These are phyloP conservation scores for Apophysomyces variabilis DNA, from an alignment of 371 early-diverging fungal species.

Conservation along the genomic window DNA sequence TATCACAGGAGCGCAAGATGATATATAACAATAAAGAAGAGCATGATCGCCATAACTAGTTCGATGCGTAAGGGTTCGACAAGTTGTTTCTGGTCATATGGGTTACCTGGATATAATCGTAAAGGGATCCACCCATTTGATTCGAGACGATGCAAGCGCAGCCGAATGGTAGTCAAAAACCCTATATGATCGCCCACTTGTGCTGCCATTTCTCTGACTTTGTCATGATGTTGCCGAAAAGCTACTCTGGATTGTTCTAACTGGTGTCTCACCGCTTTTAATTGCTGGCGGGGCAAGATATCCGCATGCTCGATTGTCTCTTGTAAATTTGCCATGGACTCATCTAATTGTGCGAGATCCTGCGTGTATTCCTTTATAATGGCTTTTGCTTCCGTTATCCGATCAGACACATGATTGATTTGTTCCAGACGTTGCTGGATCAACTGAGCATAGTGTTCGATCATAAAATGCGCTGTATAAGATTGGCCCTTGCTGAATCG, in stretches of 20 bases:
- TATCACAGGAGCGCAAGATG: too few species aligned
- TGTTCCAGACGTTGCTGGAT: neutral
- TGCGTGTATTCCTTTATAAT: neutral
- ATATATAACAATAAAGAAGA: too few species aligned
- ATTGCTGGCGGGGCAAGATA: neutral
- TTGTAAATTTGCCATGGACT: neutral
- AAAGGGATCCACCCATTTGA: neutral
- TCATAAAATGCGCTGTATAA: neutral
- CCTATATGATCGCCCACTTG: neutral
- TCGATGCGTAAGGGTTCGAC: neutral
- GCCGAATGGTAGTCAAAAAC: neutral
- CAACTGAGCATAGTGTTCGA: neutral
- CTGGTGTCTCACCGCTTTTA: neutral
- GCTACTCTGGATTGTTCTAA: neutral
- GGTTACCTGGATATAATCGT: neutral
- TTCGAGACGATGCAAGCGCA: slow-evolving; percentile 1
- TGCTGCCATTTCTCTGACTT: neutral
- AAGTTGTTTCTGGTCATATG: neutral
- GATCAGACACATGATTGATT: neutral
- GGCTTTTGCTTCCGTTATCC: slow-evolving; percentile 4
- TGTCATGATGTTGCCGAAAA: neutral
- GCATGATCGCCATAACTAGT: too few species aligned
- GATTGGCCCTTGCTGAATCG: too few species aligned
- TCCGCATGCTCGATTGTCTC: neutral
- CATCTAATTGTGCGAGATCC: neutral